Evolutionary conservation across 202 grass and related monocot species (phyloP).

Genomic region (Sporobolus alterniflorus): DNA sequence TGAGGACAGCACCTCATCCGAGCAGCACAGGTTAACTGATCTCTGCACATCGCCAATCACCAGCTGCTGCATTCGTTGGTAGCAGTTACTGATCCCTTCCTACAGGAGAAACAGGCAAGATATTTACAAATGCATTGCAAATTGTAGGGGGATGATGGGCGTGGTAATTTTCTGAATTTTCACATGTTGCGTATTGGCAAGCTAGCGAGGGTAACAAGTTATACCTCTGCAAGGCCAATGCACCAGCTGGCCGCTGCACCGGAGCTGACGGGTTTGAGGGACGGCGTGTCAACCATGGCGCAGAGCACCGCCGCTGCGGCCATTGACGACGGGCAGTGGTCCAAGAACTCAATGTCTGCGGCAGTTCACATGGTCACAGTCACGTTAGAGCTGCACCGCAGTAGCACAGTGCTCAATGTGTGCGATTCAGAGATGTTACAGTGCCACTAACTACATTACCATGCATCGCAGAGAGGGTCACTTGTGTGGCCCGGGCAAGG

Average conservation of each 20-base stretch:
- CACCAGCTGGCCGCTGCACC: constrained; percentile 70
- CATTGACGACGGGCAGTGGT: constrained; percentile 81
- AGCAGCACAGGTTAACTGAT: constrained; percentile 41
- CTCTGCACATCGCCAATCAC: constrained; percentile 47
- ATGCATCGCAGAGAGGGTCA: constrained; percentile 70
- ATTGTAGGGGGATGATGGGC: not conserved
- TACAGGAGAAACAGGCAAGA: constrained; percentile 23
- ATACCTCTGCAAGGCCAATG: constrained; percentile 85
- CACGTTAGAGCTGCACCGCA: not conserved
- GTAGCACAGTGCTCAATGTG: not conserved
- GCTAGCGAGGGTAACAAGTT: not conserved
- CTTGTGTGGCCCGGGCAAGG: constrained; percentile 60
- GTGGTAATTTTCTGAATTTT: constrained; percentile 10
- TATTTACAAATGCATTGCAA: too few species aligned
- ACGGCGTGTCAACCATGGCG: constrained; percentile 56
- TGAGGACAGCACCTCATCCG: constrained; percentile 34
- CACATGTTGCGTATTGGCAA: not conserved
- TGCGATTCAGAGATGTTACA: not conserved
- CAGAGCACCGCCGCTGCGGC: constrained; percentile 85
- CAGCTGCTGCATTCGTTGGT: constrained; percentile 69
- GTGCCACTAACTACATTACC: constrained; percentile 48
- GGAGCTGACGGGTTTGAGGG: constrained; percentile 52
- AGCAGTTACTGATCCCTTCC: constrained; percentile 81
- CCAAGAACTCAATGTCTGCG: constrained; percentile 72
- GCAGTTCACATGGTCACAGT: constrained; percentile 35